Evolutionary conservation across 1,284 basidiomycete species (phyloP), one percentile per base, ranked within the genome.

Genomic region (Spongispora temasekensis): DNA sequence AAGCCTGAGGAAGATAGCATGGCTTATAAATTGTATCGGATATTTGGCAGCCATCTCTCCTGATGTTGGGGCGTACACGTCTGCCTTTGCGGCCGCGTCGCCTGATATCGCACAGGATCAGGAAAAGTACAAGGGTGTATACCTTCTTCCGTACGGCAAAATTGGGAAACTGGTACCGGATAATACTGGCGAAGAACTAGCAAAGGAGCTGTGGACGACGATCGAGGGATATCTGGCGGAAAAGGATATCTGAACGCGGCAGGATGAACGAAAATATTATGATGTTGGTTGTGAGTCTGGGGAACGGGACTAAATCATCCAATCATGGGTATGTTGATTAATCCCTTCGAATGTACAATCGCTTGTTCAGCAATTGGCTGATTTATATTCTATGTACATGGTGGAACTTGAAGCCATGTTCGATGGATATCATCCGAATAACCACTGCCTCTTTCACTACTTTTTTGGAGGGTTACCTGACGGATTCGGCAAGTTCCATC

Each of bases 81-180:
- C 80, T 2, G 75, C 77, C 30, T 79, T 85, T 59, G 83, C 81
- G 4, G 82, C 83, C 1, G 80, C 77, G 2, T 78, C 79, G 7
- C 73, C 78, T 0, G 66, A 72, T 2, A 69, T 83, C 2, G 67
- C 65, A 6, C 68, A 72, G 4, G 64, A 80, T 19, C 62, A 71
- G 17, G 72, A 76, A 21, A 76, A 73, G 55, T 85, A 80, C 65
- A 78, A 75, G 55, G 83, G 81, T 1, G 74, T 70, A n/a, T 84
- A 80, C 66, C 62, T 85, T 8, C 62, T 69, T 35, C 79, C 81
- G 10, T 72, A 76, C 4, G 78, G 76, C 10, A 67, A 65, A 37
- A 57, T 83, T 1, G 59, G 51, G 5, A 56, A 64, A 12, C 61
- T 72, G 2, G 69, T 69, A n/a, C 59, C 72, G 3, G 66, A 67